These are phyloP conservation scores for Ustilago nuda DNA, from an alignment of 1,284 basidiomycete species.

Conservation along the genomic window DNA sequence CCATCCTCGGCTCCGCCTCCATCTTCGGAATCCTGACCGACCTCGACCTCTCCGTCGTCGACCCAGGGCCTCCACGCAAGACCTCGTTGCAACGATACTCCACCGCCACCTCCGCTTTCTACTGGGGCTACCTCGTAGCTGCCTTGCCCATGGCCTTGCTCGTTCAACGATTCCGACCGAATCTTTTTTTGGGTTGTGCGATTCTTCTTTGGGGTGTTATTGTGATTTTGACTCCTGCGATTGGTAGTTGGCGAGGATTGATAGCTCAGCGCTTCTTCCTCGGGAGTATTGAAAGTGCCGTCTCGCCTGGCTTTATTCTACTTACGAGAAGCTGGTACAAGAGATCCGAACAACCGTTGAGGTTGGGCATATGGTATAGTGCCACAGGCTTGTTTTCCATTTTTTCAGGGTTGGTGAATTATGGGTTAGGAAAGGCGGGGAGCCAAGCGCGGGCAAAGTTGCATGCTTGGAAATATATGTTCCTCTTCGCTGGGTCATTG, in stretches of 20 bases:
- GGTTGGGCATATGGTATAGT: constrained; percentile 72
- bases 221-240: constrained; percentile 71
- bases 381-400: constrained; percentile 71
- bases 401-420: constrained; percentile 72
- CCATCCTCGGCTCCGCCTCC: constrained; percentile 72
- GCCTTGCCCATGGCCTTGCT: constrained; percentile 71
- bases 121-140: constrained; percentile 72
- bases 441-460: constrained; percentile 60
- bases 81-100: constrained; percentile 52
- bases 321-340: constrained; percentile 73
- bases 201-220: constrained; percentile 72
- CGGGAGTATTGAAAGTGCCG: constrained; percentile 68
- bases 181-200: constrained; percentile 57
- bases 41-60: constrained; percentile 61
- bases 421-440: constrained; percentile 70
- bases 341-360: constrained; percentile 56
- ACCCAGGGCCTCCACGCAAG: constrained; percentile 64
- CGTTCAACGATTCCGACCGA: constrained; percentile 71
- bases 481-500: constrained; percentile 72
- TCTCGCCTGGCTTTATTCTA: constrained; percentile 72
- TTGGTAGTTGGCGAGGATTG: constrained; percentile 69
- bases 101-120: constrained; percentile 69
- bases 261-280: constrained; percentile 71
- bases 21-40: constrained; percentile 73
- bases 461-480: constrained; percentile 73